These are phyloP conservation scores for Kuraishia hungarica DNA, from an alignment of 805 yeast genomes.

Conservation along the genomic window DNA sequence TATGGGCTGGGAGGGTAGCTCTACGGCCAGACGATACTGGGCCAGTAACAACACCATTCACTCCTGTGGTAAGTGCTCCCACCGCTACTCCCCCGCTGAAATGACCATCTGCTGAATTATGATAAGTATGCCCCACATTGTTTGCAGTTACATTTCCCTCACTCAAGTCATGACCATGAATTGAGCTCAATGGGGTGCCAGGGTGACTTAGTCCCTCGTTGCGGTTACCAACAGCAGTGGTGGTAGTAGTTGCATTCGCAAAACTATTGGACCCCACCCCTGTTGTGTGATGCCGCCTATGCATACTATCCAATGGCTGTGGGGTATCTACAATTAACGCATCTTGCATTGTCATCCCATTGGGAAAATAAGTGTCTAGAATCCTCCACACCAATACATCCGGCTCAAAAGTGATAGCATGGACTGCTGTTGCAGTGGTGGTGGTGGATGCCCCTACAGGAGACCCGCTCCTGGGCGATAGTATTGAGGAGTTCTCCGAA, in stretches of 20 bases:
- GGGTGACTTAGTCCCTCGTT: background rate
- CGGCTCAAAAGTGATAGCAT: slow-evolving; percentile 34
- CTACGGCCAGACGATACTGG: background rate
- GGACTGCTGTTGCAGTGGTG: background rate
- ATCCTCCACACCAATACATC: slow-evolving; percentile 52
- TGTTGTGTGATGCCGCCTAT: background rate
- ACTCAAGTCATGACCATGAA: background rate
- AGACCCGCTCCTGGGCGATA: background rate
- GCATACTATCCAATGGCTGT: slow-evolving; percentile 4
- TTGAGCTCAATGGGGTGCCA: background rate
- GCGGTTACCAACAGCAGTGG: background rate
- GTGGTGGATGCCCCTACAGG: background rate
- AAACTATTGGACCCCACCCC: background rate
- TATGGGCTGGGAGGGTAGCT: background rate
- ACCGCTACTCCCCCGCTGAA: background rate
- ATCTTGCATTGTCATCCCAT: slow-evolving; percentile 60
- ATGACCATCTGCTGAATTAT: background rate
- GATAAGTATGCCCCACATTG: background rate
- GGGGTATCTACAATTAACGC: slow-evolving; percentile 54
- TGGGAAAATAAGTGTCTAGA: slow-evolving; percentile 51
- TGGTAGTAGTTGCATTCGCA: background rate
- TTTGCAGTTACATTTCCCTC: background rate
- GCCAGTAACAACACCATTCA: background rate
- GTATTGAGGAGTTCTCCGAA: background rate
- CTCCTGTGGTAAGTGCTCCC: background rate